A percentile compares a stretch with the other conserved stretches of the same genome.
Conservation (phyloP, 139 green algal species). For the Auxenochlorella pyrenoidosa region DNA sequence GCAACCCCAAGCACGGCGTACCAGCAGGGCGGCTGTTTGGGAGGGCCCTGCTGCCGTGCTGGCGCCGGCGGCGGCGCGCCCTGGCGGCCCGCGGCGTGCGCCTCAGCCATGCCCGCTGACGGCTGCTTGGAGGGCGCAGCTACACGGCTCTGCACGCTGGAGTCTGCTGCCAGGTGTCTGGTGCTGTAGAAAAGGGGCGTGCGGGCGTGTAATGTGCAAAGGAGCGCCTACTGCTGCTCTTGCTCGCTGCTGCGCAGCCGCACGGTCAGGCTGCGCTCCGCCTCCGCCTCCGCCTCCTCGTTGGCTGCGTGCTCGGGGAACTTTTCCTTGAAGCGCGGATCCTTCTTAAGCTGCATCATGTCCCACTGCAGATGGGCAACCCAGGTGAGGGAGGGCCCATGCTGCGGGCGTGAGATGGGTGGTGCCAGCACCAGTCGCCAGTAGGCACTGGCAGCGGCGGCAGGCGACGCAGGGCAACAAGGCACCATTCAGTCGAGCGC, state of each 20-base stretch:
- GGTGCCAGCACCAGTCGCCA: too few relatives aligned
- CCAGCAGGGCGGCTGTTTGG: neutral
- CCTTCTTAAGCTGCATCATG: constrained; percentile 34
- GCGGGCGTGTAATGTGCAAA: too few relatives aligned
- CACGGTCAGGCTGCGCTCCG: neutral
- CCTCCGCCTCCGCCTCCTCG: neutral
- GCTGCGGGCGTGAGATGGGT: too few relatives aligned
- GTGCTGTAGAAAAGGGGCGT: too few relatives aligned
- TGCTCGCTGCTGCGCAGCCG: constrained; percentile 29
- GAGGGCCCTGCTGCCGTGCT: neutral
- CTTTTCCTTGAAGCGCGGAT: constrained; percentile 44
- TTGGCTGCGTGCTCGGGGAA: constrained; percentile 33
- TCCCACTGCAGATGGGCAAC: constrained; percentile 34
- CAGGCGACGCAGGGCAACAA: neutral
- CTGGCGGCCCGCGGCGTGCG: neutral
- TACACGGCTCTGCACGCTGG: too few relatives aligned
- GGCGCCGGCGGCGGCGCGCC: neutral
- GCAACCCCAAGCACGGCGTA: constrained; percentile 55
- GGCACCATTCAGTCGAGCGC: too few relatives aligned
- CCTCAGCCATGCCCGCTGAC: too few relatives aligned
- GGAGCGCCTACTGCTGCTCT: neutral
- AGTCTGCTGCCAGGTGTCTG: too few relatives aligned
- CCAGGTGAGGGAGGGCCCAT: too few relatives aligned
- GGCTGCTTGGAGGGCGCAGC: too few relatives aligned
- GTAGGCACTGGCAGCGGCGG: neutral